Conservation (phyloP, 768 basidiomycete species). For the Russula vinacea region DNA sequence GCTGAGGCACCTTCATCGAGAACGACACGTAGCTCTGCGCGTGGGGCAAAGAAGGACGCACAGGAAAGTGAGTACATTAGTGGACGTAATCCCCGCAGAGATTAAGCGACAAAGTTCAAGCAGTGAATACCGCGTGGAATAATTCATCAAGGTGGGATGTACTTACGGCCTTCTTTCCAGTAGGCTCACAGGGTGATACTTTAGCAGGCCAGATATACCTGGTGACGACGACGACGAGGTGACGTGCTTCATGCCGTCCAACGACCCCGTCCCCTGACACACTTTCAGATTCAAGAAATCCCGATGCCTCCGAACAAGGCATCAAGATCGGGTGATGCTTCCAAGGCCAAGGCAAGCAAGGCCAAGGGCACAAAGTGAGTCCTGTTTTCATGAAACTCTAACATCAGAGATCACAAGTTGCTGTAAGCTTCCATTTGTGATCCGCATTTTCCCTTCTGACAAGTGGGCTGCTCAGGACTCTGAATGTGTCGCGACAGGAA, state of each 20-base stretch:
- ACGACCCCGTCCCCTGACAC: neutral
- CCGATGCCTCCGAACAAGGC: slow-evolving; percentile 30
- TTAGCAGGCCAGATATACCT: neutral
- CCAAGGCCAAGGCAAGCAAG: slow-evolving; percentile 23
- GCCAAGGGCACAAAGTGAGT: slow-evolving; percentile 18
- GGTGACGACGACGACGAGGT: slow-evolving; percentile 6
- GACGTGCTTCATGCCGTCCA: neutral
- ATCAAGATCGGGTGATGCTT: slow-evolving; percentile 14
- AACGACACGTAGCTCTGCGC: slow-evolving; percentile 47
- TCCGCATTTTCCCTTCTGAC: slow-evolving; percentile 9
- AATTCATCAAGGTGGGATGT: slow-evolving; percentile 8
- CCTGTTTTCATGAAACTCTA: slow-evolving; percentile 10
- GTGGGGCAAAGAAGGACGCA: slow-evolving; percentile 35
- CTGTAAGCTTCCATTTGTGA: slow-evolving; percentile 23
- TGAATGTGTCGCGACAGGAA: slow-evolving; percentile 1
- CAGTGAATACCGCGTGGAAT: slow-evolving; percentile 3
- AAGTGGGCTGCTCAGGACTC: slow-evolving; percentile 7
- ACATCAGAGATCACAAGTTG: slow-evolving; percentile 13
- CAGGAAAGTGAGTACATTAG: slow-evolving; percentile 28
- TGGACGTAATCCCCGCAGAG: neutral
- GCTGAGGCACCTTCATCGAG: slow-evolving; percentile 42
- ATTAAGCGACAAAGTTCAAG: neutral
- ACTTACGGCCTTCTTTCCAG: neutral
- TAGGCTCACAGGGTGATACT: neutral
- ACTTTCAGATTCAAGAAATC: slow-evolving; percentile 18